Evolutionary conservation across 148 eudicot species (phyloP).

Genomic region (Dysphania ambrosioides): DNA sequence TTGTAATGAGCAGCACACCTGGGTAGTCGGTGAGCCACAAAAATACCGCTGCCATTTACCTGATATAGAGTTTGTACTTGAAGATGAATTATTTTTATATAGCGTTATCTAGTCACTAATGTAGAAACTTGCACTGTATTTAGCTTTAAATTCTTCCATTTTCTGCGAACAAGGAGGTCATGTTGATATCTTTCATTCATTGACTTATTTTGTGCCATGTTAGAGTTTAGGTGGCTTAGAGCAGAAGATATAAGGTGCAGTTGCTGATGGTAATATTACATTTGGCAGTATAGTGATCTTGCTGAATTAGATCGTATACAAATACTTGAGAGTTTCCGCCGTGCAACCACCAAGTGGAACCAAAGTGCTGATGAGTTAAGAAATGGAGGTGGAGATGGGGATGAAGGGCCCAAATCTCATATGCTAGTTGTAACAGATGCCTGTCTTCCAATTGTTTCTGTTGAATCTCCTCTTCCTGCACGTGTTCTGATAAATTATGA

Average conservation of each 20-base stretch:
- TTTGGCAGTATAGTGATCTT: constrained; percentile 82
- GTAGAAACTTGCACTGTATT: not conserved
- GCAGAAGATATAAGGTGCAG: not conserved
- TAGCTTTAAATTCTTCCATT: not conserved
- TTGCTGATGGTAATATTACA: not conserved
- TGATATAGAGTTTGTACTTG: too few species aligned
- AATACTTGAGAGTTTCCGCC: constrained; percentile 59
- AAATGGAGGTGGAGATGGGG: constrained; percentile 38
- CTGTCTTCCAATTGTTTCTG: constrained; percentile 73
- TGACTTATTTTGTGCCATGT: not conserved
- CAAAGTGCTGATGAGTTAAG: constrained; percentile 34
- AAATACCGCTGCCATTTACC: too few species aligned
- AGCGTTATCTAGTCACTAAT: too few species aligned
- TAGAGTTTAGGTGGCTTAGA: not conserved
- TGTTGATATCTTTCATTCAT: not conserved
- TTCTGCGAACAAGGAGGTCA: not conserved
- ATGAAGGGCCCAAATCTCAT: constrained; percentile 56
- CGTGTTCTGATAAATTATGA: constrained; percentile 79
- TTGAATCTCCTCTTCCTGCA: constrained; percentile 68
- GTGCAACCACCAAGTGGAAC: constrained; percentile 60
- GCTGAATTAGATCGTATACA: constrained; percentile 68
- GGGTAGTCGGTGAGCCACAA: too few species aligned
- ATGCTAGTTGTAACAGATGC: constrained; percentile 83
- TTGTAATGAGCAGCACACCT: too few species aligned
- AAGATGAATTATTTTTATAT: too few species aligned